These are phyloP conservation scores for Neurospora sp. DNA, from an alignment of 2,329 filamentous ascomycete species.

Conservation along the genomic window DNA sequence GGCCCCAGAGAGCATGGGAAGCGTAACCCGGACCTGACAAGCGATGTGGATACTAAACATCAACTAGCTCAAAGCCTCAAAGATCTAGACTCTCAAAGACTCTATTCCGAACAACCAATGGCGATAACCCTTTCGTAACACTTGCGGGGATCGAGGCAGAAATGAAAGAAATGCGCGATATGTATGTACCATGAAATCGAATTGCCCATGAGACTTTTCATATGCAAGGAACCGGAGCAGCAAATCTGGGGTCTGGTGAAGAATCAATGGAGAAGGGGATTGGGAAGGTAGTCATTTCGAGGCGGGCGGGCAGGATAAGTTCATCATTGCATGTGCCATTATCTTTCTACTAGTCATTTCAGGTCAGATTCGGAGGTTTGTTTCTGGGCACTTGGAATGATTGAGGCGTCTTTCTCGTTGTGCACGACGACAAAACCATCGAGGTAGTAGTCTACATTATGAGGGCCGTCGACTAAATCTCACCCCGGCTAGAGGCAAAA, in stretches of 20 bases:
- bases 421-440: too few species aligned
- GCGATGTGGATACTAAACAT: not conserved
- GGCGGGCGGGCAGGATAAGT: not conserved
- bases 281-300: too few species aligned
- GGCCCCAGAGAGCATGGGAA: not conserved
- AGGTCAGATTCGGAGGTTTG: too few species aligned
- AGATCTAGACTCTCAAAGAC: not conserved
- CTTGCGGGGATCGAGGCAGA: not conserved
- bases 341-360: too few species aligned
- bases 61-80: not conserved
- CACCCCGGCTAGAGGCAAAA: too few species aligned
- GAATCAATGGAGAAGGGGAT: not conserved
- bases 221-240: not conserved
- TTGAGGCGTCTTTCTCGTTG: too few species aligned
- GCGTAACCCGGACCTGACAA: not conserved
- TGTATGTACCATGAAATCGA: not conserved
- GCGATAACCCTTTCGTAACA: not conserved
- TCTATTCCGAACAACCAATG: not conserved
- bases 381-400: too few species aligned
- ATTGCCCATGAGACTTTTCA: not conserved
- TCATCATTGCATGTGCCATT: too few species aligned
- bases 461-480: too few species aligned
- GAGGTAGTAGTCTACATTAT: too few species aligned
- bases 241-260: not conserved
- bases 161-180: not conserved